Evolutionary conservation across 2,329 filamentous ascomycete genomes (phyloP).

Genomic region (Neopestalotiopsis clavispora): DNA sequence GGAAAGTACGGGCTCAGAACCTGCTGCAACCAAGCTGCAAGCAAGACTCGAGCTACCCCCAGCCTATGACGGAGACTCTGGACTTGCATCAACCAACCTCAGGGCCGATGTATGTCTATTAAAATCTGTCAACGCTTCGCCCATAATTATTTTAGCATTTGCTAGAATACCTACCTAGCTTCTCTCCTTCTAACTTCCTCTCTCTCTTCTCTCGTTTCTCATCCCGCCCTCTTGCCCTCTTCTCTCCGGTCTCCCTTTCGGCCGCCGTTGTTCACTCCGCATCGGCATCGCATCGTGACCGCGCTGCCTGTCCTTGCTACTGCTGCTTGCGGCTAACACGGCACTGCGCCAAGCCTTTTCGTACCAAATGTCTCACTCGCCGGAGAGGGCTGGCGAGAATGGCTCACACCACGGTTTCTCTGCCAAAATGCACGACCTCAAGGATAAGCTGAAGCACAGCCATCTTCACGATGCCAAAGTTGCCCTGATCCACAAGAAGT

Average conservation of each 20-base stretch:
- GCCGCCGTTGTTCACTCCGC: neutral
- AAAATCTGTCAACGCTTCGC: neutral
- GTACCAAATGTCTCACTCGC: conserved; percentile 13
- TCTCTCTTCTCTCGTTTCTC: neutral
- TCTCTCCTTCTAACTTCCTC: neutral
- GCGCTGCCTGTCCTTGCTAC: too few relatives aligned
- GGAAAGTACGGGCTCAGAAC: conserved; percentile 5
- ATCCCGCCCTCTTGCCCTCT: neutral
- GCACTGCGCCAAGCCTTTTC: conserved; percentile 8
- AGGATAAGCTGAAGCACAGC: conserved; percentile 58
- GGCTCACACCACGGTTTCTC: conserved; percentile 38
- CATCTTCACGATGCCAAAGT: conserved; percentile 64
- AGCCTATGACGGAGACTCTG: neutral
- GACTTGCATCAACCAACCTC: conserved; percentile 1
- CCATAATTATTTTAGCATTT: neutral
- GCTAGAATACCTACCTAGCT: too few relatives aligned
- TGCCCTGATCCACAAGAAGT: conserved; percentile 64
- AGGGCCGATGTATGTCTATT: conserved; percentile 1
- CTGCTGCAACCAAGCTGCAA: neutral
- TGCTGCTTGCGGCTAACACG: conserved; percentile 8
- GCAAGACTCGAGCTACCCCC: neutral
- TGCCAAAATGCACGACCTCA: conserved; percentile 50
- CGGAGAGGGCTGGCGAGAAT: neutral
- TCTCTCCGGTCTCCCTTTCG: neutral
- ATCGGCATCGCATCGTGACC: neutral